phyloP scores from a whole-genome alignment of 1,139 yeast genomes.

The Lodderomyces parapsilosis region DNA sequence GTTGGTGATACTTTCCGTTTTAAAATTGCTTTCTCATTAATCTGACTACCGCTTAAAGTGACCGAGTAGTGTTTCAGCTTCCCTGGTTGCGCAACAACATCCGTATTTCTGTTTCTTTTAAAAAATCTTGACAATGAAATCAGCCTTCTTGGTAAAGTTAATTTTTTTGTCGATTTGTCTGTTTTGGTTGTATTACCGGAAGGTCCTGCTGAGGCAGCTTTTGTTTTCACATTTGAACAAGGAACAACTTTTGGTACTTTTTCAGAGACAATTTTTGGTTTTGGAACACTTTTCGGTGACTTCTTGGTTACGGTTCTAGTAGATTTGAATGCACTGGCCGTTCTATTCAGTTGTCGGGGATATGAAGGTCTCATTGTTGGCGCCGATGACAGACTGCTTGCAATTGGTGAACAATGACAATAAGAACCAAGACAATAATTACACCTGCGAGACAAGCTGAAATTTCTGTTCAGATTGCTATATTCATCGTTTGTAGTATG shows the following conservation, averaged over 20 bases:
- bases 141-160: background rate
- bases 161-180: background rate
- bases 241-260: no score
- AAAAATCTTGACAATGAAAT: background rate
- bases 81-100: background rate
- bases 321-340: background rate
- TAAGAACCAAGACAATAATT: background rate
- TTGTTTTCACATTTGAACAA: no score
- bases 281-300: background rate
- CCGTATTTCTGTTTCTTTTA: background rate
- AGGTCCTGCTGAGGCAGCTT: no score
- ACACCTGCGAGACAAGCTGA: background rate
- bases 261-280: no score
- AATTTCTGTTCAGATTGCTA: background rate
- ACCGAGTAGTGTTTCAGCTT: no score
- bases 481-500: background rate
- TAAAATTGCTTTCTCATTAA: no score
- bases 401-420: background rate
- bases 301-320: background rate
- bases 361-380: no score
- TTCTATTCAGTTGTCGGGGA: no score
- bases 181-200: no score
- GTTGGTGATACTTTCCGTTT: no score
- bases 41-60: no score
- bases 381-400: background rate